Base-by-base conservation (phyloP, 192 early-diverging fungal genomes). In the Thamnidium elegans region DNA sequence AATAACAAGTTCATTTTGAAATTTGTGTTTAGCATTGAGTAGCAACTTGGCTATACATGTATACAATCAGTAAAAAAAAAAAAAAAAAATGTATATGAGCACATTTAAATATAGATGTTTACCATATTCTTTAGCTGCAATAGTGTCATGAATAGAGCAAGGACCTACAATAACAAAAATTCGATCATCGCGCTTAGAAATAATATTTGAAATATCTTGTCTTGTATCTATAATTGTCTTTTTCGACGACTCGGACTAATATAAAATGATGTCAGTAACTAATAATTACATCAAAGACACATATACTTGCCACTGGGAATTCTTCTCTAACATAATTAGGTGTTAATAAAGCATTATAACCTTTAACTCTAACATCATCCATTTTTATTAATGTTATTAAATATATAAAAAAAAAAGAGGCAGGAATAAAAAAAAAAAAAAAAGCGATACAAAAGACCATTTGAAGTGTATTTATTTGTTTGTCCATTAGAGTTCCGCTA, bases 71-170 rank as follows among this genome's bases (percentile, higher is more conserved):
- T n/a, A 11, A 43, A 19, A n/a, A n/a, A n/a, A n/a, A n/a, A n/a
- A n/a, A n/a, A n/a, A n/a, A n/a, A 36, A 14, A 11, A 19, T 17
- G 1, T 50, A 1, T 17, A 46, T 46, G 10, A 13, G 3, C 20
- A 62, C 72, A 48, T 9, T 17, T 14, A 1, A 15, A 13, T 5
- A 48, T 15, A 10, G 46, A 13, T 26, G 7, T 30, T 59, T 64
- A 78, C 86, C 89, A 82, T 97, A 96, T 62, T 92, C 93, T 21
- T 89, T 58, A 7, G 94, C 95, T 0, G 92, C 89, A 13, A 85
- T 70, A 13, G 87, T 81, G 70, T 98, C 91, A 81, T 98, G 95
- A 72, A 98, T 98, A 19, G 92, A 94, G 75, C 95, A 98, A 5
- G 95, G 95, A 1, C 95, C 95, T 10, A 96, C 92, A 36, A 98